Conservation (phyloP, 2,329 filamentous ascomycete genomes). For the Chlorencoelia australis region DNA sequence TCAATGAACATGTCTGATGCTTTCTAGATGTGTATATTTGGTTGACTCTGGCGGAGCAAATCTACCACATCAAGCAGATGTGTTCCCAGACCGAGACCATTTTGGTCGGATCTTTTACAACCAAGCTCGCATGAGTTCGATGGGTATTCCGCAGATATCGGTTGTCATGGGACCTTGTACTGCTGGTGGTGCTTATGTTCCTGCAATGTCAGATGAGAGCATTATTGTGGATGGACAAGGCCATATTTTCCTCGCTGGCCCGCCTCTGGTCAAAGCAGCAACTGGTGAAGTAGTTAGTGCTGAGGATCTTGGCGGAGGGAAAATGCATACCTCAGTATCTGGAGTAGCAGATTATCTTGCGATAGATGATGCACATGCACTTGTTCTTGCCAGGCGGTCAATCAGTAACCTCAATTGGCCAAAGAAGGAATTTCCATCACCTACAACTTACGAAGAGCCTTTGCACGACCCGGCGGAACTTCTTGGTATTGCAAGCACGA, state of each 20-base stretch:
- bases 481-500: conserved; percentile 79
- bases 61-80: conserved; percentile 86
- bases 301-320: conserved; percentile 84
- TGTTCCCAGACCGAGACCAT: conserved; percentile 90
- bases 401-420: conserved; percentile 89
- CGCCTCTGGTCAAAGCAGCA: conserved; percentile 88
- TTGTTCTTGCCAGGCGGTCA: conserved; percentile 74
- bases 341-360: conserved; percentile 94
- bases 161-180: conserved; percentile 98
- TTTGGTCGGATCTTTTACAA: conserved; percentile 97
- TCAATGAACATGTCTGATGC: conserved; percentile 1
- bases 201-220: conserved; percentile 93
- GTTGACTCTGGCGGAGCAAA: conserved; percentile 95
- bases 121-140: conserved; percentile 83
- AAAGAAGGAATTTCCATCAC: conserved; percentile 31
- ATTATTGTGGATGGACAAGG: conserved; percentile 94
- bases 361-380: conserved; percentile 84
- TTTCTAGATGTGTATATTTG: conserved; percentile 71
- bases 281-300: conserved; percentile 87
- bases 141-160: conserved; percentile 84
- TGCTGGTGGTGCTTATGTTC: conserved; percentile 89
- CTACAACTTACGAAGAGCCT: conserved; percentile 58
- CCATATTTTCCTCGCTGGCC: conserved; percentile 94
- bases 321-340: conserved; percentile 80
- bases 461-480: conserved; percentile 73